Conservation (phyloP, 331 rosid genomes). For the Pyrus hybrid region DNA sequence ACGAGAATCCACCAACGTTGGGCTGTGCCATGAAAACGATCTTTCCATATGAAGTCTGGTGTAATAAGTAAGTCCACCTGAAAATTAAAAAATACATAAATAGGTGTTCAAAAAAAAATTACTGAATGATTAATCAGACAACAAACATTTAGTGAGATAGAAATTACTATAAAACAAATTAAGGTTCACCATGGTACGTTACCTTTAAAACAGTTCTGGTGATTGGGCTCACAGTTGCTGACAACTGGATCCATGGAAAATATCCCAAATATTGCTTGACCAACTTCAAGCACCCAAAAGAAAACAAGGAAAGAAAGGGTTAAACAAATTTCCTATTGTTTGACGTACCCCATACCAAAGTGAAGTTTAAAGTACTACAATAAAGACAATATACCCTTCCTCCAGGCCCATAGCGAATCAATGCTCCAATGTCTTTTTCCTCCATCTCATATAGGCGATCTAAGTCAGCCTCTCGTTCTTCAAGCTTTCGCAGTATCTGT, state of each 20-base stretch:
- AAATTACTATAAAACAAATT: background rate
- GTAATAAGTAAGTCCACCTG: slow-evolving; percentile 72
- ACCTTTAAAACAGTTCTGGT: slow-evolving; percentile 98
- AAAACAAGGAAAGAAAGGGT: slow-evolving; percentile 6
- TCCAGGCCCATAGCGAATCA: slow-evolving; percentile 83
- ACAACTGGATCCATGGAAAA: slow-evolving; percentile 85
- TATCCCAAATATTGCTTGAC: slow-evolving; percentile 78
- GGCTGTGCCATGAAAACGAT: slow-evolving; percentile 81
- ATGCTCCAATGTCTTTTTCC: slow-evolving; percentile 88
- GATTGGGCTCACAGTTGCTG: slow-evolving; percentile 92
- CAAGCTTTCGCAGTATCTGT: slow-evolving; percentile 75
- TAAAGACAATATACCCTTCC: slow-evolving; percentile 61
- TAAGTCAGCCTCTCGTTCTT: slow-evolving; percentile 79
- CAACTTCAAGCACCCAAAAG: slow-evolving; percentile 36
- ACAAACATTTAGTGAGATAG: background rate
- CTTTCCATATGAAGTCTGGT: slow-evolving; percentile 81
- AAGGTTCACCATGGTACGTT: slow-evolving; percentile 1
- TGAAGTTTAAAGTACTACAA: slow-evolving; percentile 11
- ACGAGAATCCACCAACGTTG: slow-evolving; percentile 98
- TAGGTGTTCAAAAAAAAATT: background rate
- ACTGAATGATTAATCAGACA: background rate
- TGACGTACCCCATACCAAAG: background rate
- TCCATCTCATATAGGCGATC: slow-evolving; percentile 87
- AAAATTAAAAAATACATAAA: slow-evolving; percentile 1
- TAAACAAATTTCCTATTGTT: background rate